Evolutionary conservation across 129 eudicot species (phyloP), one percentile per base, ranked within the genome.

Genomic region (Scalesia atractyloides): DNA sequence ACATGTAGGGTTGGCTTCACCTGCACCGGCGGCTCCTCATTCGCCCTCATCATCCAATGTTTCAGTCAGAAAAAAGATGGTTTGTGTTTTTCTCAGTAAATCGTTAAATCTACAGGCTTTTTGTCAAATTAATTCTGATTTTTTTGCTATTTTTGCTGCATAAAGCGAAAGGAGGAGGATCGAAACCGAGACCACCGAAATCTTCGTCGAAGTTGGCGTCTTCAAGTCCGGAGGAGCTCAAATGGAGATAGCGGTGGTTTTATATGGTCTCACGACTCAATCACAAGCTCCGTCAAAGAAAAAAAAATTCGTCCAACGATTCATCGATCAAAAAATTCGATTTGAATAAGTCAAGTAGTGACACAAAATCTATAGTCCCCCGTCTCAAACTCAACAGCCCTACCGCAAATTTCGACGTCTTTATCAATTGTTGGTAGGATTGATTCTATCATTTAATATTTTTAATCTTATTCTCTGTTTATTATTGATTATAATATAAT

Each of bases 181-280:
- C 81, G 2, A 85, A 91, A 80, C 91, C 82, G 1, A 87, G 90
- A 64, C 99, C 94, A 7, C 97, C 97, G 0, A 91, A 85, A 67
- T 79, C 83, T 4, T 39, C 87, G n/a, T 74, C 91, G 0, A 90
- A 95, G 26, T 81, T 97, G 0, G 75, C 96, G 3, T 82, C 97
- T 4, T 83, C 94, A 0, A 90, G 83, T 68, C 94, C 95, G 3
- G 97, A 95, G 53, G 99, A 95, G 74, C 88, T 95, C 39, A 95
- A 83, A 90, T 95, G 24, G 99, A 94, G 76, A 91, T 94, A 15
- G 99, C 99, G 0, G 97, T 90, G 82, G 97, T 95, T 7, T 80
- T 95, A 57, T 90, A 88, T 49, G 99, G 97, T 10, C 81, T 91
- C 74, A 95, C 76, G 94, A 90, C 89, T 57, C 97, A 91, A 33